Base-by-base conservation (phyloP, 129 eudicot species). In the Ambrosia trifida region DNA sequence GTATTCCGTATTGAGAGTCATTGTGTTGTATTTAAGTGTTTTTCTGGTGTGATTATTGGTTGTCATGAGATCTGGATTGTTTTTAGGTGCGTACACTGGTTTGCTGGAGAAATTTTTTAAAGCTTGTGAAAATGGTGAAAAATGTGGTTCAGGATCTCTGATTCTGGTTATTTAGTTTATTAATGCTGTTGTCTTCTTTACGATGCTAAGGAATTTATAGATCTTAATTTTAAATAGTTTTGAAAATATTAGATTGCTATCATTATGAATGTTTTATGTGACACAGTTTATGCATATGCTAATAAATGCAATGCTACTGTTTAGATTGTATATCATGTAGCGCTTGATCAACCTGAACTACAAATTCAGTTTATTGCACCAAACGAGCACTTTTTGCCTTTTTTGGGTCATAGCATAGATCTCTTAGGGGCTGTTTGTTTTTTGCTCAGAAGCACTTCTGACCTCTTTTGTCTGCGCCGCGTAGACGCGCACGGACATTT, bases 41-140 rank as follows among this genome's bases (percentile, higher is more conserved):
- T 51, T 38, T 8, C 3, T 16, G 33, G 5, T 68, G 40, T 3
- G 38, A 14, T 24, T 56, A 9, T 54, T 54, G 32, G 61, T 54
- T 54, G 5, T 20, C 33, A 54, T 50, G 69, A 60, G 75, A 69
- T 75, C 60, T 56, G 67, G 67, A 50, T 64, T 75, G 66, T 7
- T 54, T 70, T 43, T 53, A 43, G 49, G 47, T 30, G 14, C 17
- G 43, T 51, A 53, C 36, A 43, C 58, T 14, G 66, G 54, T 53
- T 61, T 63, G 36, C 7, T 11, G 56, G 11, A 61, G 11, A 46
- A 6, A 47, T 61, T 13, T 51, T 51, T 17, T n/a, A 4, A 14
- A 4, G 49, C 36, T 47, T 31, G n/a, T 68, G 30, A 59, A 32
- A 68, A 47, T 47, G 72, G 45, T 68, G 60, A 47, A 46, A 17